Evolutionary conservation across 176 grass and related monocot genomes (phyloP), one percentile per base, ranked within the genome.

Genomic region (Oryza brachyantha): DNA sequence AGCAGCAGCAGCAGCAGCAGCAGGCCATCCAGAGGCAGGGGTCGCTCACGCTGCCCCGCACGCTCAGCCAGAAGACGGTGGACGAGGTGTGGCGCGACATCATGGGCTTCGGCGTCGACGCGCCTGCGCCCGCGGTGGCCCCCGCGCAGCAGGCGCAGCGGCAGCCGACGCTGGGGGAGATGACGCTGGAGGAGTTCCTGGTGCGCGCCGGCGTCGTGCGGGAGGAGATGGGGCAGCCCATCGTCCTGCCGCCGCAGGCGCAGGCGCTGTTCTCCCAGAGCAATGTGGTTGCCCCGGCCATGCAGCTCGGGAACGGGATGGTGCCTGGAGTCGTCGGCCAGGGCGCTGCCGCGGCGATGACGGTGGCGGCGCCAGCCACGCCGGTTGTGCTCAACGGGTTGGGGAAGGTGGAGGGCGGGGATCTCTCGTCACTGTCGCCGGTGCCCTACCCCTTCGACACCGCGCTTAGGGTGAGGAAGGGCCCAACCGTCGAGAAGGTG

Each of bases 121-220:
- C 41, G 5, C 79, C 78, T 12, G 48, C 13, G 62, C 29, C 25
- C 2, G 39, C 36, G 10, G 76, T 59, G 28, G 24, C 32, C 4
- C 66, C 13, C 17, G 27, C 26, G 4, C 62, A 66, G 0, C 71
- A 40, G 87, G 74, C 68, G 22, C 61, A 84, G 78, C 35, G 73
- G 11, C 82, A 94, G 60, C 83, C 77, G 40, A 92, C 89, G 40
- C 89, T 97, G 28, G 91, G 94, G 28, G 87, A 85, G 85, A 97
- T 97, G 85, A 97, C 94, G 48, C 88, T 97, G 31, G 91, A 97
- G 87, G 95, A 97, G 24, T 97, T 97, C 87, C 79, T 97, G 41
- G 83, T 92, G 39, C 93, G 79, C 61, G 89, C 95, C 12, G 95
- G 95, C 64, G 95, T 97, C 13, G 91, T 90, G 21, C 72, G 86